Base-by-base conservation (phyloP, 305 asterid species). In the Solanum hybrid region DNA sequence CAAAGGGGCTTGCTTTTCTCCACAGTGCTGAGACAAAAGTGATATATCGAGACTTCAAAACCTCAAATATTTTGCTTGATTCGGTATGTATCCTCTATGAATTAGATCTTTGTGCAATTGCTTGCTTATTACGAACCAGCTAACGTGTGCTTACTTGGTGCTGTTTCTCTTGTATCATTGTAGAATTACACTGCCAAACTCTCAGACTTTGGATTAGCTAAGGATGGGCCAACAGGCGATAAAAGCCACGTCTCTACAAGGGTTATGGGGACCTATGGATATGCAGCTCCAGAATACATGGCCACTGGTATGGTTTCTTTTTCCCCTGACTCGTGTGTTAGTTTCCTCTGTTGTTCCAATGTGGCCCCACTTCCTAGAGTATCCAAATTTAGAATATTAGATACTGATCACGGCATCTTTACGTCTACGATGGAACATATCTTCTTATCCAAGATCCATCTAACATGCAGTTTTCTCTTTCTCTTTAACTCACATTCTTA, bases 191-290 rank as follows among this genome's bases (percentile, higher is more conserved):
- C 93, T 87, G 96, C 96, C 76, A 95, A 95, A 91, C 96, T 95
- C n/a, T 95, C 97, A n/a, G 97, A 95, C 91, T 95, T 95, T 77
- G 96, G 97, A 87, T 89, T 95, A 93, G 97, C 96, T 72, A 93
- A 95, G 92, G 96, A 93, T 89, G 97, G 96, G 86, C 96, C 95
- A 1, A 89, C 92, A 13, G 97, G 95, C 8, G 96, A 92, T 66
- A 91, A 94, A 87, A 94, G 94, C 82, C 93, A 94, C 17, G 95
- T 94, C 75, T 91, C 96, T 24, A 91, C 98, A 0, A 90, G 95
- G 90, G 94, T 93, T 88, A 91, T 93, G 92, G 97, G 96, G 29
- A 95, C 97, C 76, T 92, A 94, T 35, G 96, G 98, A 85, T 95
- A 95, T 89, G 96, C 97, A 11, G 98, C 98, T 84, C 98, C 98